These are phyloP conservation scores for Gentiana macrophylla DNA, from an alignment of 257 asterid species.

Conservation along the genomic window DNA sequence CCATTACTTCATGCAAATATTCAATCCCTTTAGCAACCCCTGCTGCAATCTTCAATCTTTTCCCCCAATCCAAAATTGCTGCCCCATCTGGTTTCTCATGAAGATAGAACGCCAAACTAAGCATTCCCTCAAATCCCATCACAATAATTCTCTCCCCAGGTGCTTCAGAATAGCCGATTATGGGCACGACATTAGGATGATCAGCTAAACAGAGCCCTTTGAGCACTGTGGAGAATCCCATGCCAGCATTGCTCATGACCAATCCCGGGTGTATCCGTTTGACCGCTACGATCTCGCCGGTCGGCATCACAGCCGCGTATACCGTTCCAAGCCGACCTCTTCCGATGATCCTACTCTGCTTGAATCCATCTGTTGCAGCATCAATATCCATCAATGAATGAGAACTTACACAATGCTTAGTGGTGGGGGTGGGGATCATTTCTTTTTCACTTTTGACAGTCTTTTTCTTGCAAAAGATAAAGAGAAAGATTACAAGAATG, in stretches of 20 bases:
- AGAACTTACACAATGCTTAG: slow-evolving; percentile 32
- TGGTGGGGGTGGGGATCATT: slow-evolving; percentile 21
- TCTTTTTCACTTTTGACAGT: slow-evolving; percentile 17
- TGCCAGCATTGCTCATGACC: slow-evolving; percentile 61
- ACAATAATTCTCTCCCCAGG: slow-evolving; percentile 78
- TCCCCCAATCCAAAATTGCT: slow-evolving; percentile 53
- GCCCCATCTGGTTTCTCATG: slow-evolving; percentile 51
- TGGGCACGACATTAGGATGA: slow-evolving; percentile 61
- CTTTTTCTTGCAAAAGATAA: slow-evolving; percentile 36
- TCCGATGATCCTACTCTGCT: slow-evolving; percentile 57
- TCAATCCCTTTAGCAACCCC: slow-evolving; percentile 63
- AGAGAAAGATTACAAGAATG: slow-evolving; percentile 24
- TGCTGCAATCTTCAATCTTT: slow-evolving; percentile 54
- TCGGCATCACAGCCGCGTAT: slow-evolving; percentile 63
- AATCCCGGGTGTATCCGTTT: slow-evolving; percentile 65
- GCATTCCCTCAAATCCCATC: slow-evolving; percentile 67
- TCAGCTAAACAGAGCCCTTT: slow-evolving; percentile 55
- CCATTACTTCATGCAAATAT: slow-evolving; percentile 53
- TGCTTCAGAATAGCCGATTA: slow-evolving; percentile 73
- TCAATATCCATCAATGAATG: slow-evolving; percentile 59
- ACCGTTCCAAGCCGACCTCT: slow-evolving; percentile 66
- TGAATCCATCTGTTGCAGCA: slow-evolving; percentile 81
- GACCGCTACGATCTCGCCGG: slow-evolving; percentile 54
- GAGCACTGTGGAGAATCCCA: slow-evolving; percentile 55
- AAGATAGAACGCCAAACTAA: slow-evolving; percentile 61